phyloP scores from a whole-genome alignment of 2,329 filamentous ascomycete genomes.

The Mollisiaceae sp. region DNA sequence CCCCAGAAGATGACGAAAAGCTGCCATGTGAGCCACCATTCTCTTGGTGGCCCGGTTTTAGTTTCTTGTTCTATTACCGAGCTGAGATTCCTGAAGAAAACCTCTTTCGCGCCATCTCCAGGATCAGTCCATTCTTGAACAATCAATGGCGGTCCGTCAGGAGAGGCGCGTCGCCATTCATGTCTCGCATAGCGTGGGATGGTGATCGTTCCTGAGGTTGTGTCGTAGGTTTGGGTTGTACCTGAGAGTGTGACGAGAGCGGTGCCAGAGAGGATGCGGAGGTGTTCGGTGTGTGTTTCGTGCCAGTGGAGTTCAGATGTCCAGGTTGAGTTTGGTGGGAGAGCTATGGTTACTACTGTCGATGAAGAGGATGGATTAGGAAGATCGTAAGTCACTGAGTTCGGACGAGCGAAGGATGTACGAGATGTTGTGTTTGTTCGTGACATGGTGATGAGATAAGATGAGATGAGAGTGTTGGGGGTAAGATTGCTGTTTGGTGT shows the following conservation, averaged over 20 bases:
- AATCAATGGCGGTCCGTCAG: background rate
- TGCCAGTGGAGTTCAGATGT: conserved; percentile 32
- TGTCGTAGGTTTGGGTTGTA: conserved; percentile 14
- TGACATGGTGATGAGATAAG: conserved; percentile 4
- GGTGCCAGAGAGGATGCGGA: conserved; percentile 23
- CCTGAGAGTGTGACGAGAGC: conserved; percentile 25
- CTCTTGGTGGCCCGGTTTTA: background rate
- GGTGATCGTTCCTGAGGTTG: conserved; percentile 19
- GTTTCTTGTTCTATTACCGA: conserved; percentile 24
- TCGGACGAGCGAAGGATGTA: conserved; percentile 20
- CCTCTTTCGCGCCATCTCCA: conserved; percentile 30
- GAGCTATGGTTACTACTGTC: conserved; percentile 24
- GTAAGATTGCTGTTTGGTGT: background rate
- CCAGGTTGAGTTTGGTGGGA: conserved; percentile 25
- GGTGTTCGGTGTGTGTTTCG: conserved; percentile 32
- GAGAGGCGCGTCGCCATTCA: conserved; percentile 27
- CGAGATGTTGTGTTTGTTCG: conserved; percentile 1
- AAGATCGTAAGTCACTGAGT: conserved; percentile 21
- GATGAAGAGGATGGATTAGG: conserved; percentile 23
- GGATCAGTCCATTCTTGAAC: conserved; percentile 32
- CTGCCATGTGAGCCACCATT: conserved; percentile 23
- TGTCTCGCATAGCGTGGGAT: conserved; percentile 25
- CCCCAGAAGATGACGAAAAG: conserved; percentile 23
- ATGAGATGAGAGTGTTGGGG: background rate
- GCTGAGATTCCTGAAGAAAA: conserved; percentile 32